Evolutionary conservation across 2,329 filamentous ascomycete genomes (phyloP), one percentile per base, ranked within the genome.

Genomic region (Helminthosporium solani): DNA sequence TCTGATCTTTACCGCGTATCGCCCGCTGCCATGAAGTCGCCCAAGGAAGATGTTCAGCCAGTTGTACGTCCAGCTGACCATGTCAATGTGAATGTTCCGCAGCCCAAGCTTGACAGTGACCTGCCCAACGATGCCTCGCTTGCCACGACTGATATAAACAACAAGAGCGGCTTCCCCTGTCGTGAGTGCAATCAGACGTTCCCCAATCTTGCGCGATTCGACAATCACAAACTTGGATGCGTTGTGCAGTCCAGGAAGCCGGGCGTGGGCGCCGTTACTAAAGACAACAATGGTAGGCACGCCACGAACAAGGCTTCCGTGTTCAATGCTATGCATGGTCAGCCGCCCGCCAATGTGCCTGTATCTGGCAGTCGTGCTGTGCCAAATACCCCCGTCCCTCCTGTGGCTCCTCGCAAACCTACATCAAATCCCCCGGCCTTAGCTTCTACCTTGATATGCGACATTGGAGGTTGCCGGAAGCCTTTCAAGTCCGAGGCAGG

Each of bases 191-290:
- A 56, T 25, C 52, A 46, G n/a, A n/a, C 9, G 0, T 67, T 63
- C 36, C 12, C 15, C 1, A 62, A 54, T 9, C 9, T 39, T 35
- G 50, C 45, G 8, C 12, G 28, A 6, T 61, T 48, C 37, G 46
- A 52, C 27, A 42, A 46, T n/a, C 63, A 66, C 33, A 33, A 50
- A 7, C 44, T 68, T n/a, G 41, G 50, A n/a, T 68, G 64, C 33
- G 27, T 25, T 18, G 21, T n/a, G 4, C 14, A 47, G 21, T 18
- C 33, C 20, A 30, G 30, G 12, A 15, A 25, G 16, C 7, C 14
- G 11, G 3, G 18, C 33, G 7, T n/a, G 11, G 3, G 18, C 33
- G 25, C 19, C 15, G 16, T 16, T 33, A 3, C 16, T 15, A n/a
- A 37, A 21, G 9, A n/a, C 18, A 4, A 34, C 34, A 14, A 23